phyloP scores from a whole-genome alignment of 495 filamentous ascomycete species.

The Podospora pseudopauciseta region DNA sequence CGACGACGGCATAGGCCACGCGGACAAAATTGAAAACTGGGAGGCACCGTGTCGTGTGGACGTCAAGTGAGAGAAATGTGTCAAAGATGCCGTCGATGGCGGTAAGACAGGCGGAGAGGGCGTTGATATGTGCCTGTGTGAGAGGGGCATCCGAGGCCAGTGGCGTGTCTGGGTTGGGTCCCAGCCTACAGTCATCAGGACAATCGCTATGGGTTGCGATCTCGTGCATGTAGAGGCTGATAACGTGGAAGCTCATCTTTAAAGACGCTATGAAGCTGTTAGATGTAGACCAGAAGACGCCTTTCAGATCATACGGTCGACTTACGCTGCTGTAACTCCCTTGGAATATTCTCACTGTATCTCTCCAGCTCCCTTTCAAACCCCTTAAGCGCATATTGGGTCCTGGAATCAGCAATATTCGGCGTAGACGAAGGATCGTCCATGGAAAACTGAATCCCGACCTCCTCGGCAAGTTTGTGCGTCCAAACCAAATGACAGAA shows the following conservation, averaged over 20 bases:
- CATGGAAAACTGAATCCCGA: constrained; percentile 68
- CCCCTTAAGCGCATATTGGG: constrained; percentile 67
- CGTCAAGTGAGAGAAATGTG: constrained; percentile 58
- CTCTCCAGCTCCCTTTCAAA: constrained; percentile 74
- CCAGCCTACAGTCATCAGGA: constrained; percentile 55
- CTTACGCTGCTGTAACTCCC: constrained; percentile 46
- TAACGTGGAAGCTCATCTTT: constrained; percentile 57
- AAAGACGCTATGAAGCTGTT: constrained; percentile 46
- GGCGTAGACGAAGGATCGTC: constrained; percentile 65
- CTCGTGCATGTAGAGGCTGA: constrained; percentile 83
- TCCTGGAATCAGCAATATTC: constrained; percentile 69
- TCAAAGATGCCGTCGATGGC: constrained; percentile 74
- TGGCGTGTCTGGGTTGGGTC: constrained; percentile 43
- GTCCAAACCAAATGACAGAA: constrained; percentile 74
- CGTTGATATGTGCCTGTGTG: constrained; percentile 63
- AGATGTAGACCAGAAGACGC: constrained; percentile 9
- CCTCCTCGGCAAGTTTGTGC: constrained; percentile 77
- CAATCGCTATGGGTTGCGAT: constrained; percentile 73
- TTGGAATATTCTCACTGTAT: constrained; percentile 56
- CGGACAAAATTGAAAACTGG: constrained; percentile 77
- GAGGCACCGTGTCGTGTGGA: constrained; percentile 60
- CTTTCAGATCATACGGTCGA: constrained; percentile 5
- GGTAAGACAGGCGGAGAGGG: constrained; percentile 65
- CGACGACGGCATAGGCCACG: constrained; percentile 72
- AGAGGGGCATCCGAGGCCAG: constrained; percentile 44